phyloP scores from a whole-genome alignment of 2,329 filamentous ascomycete genomes.

The Xylariaceae sp. region DNA sequence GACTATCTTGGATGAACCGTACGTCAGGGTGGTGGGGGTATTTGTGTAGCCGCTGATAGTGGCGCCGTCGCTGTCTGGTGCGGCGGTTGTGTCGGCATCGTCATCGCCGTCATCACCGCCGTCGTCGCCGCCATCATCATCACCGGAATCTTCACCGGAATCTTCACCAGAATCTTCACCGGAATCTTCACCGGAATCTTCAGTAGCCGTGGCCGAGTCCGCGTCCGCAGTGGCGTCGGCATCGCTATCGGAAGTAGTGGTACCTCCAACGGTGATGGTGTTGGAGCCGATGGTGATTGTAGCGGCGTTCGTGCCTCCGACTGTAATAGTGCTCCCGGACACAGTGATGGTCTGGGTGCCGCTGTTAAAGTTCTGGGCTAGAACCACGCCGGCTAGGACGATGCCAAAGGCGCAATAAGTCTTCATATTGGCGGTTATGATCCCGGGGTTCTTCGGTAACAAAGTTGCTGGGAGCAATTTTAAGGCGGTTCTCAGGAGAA shows the following conservation, averaged over 20 bases:
- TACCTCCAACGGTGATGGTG: conserved; percentile 13
- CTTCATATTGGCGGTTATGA: conserved; percentile 23
- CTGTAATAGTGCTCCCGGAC: conserved; percentile 14
- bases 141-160: neutral
- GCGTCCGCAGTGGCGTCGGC: conserved; percentile 2
- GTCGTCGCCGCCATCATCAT: neutral
- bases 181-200: too few species aligned
- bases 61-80: neutral
- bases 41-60: conserved; percentile 1
- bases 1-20: conserved; percentile 12
- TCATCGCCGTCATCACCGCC: neutral
- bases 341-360: conserved; percentile 14
- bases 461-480: too few species aligned
- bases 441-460: neutral
- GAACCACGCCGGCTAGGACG: conserved; percentile 17
- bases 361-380: conserved; percentile 20
- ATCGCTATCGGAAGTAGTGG: conserved; percentile 1
- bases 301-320: conserved; percentile 15
- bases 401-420: conserved; percentile 13
- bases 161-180: neutral
- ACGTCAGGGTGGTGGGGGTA: conserved; percentile 13
- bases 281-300: conserved; percentile 15
- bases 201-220: neutral
- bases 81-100: neutral
- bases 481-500: too few species aligned